Conservation (phyloP, 2,329 filamentous ascomycete species). For the Trichoderma sp. region DNA sequence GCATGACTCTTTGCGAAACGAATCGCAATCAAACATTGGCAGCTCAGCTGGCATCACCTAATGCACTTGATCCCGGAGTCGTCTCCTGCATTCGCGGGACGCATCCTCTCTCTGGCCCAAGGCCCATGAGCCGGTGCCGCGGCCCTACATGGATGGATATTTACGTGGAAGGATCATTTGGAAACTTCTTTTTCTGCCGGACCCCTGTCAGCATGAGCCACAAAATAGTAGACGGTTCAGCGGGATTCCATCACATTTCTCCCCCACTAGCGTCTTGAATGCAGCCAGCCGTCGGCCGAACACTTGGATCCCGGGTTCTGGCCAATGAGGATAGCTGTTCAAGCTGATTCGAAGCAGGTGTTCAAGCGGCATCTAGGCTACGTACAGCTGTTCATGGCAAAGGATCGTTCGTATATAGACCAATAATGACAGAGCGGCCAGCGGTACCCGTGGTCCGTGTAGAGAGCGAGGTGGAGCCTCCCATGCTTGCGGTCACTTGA, state of each 20-base stretch:
- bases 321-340: constrained; percentile 23
- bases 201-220: background rate
- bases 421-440: constrained; percentile 2
- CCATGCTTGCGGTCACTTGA: background rate
- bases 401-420: constrained; percentile 4
- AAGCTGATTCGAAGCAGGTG: background rate
- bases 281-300: constrained; percentile 32
- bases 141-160: background rate
- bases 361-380: constrained; percentile 5
- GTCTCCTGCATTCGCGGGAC: background rate
- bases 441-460: background rate
- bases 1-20: constrained; percentile 14
- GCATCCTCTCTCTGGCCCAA: background rate
- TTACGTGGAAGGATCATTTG: background rate
- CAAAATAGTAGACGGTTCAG: background rate
- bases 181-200: constrained; percentile 6
- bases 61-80: constrained; percentile 15
- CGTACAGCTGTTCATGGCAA: background rate
- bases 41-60: constrained; percentile 21
- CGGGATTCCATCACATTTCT: constrained; percentile 24
- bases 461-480: background rate
- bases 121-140: constrained; percentile 1
- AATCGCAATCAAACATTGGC: constrained; percentile 27
- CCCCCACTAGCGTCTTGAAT: constrained; percentile 28
- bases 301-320: constrained; percentile 24